These are phyloP conservation scores for Pichia sp. DNA, from an alignment of 1,139 yeast genomes.

Conservation along the genomic window DNA sequence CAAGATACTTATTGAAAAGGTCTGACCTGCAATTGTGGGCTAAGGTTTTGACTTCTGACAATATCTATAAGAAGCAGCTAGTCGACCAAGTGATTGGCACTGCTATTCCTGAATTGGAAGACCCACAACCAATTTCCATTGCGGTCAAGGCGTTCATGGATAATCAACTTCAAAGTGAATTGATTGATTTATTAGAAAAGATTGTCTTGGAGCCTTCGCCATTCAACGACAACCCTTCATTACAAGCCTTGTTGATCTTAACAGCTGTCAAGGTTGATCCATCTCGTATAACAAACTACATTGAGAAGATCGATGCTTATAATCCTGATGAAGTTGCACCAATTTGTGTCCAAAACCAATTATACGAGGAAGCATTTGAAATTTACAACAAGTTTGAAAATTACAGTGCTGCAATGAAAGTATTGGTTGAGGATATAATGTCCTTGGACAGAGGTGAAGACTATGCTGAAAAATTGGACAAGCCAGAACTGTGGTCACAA, in stretches of 20 bases:
- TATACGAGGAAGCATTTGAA: slow-evolving; percentile 91
- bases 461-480: slow-evolving; percentile 86
- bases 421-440: slow-evolving; percentile 87
- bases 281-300: slow-evolving; percentile 73
- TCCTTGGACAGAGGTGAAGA: slow-evolving; percentile 92
- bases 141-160: slow-evolving; percentile 98
- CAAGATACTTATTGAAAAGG: slow-evolving; percentile 86
- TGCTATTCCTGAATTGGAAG: slow-evolving; percentile 92
- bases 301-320: slow-evolving; percentile 85
- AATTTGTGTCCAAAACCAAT: slow-evolving; percentile 81
- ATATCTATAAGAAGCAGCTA: slow-evolving; percentile 82
- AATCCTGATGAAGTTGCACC: slow-evolving; percentile 95
- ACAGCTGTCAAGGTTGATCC: slow-evolving; percentile 96
- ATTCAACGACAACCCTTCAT: slow-evolving; percentile 88
- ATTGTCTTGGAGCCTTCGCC: slow-evolving; percentile 96
- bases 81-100: slow-evolving; percentile 93
- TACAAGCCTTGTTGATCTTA: slow-evolving; percentile 86
- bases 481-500: slow-evolving; percentile 88
- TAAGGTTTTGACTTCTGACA: slow-evolving; percentile 68
- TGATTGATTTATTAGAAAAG: slow-evolving; percentile 90
- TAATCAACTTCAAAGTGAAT: slow-evolving; percentile 86
- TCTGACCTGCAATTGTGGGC: slow-evolving; percentile 83
- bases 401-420: slow-evolving; percentile 77
- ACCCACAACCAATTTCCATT: slow-evolving; percentile 93
- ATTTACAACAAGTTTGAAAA: slow-evolving; percentile 83